Evolutionary conservation across 352 stramenopile species (phyloP), one percentile per base, ranked within the genome.

Genomic region (Pseudoperonospora humuli): DNA sequence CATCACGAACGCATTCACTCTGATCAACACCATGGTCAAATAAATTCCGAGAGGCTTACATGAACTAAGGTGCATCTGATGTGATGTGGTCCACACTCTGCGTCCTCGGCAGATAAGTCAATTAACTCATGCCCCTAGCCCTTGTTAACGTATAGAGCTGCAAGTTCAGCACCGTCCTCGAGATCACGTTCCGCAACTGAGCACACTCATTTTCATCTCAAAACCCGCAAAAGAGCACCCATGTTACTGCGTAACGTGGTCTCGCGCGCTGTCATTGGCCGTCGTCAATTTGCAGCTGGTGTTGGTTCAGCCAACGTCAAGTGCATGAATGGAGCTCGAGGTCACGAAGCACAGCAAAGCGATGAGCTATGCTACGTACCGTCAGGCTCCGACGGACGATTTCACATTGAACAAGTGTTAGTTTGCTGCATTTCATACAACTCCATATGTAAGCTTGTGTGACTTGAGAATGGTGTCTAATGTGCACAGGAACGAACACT

Each of bases 321-420:
- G 18, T 34, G 32, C 15, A 15, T 57, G 18, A 60, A 64, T 17
- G 50, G 32, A 41, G 29, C 42, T 53, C 33, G 40, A 50, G 25
- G 32, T 5, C 43, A 67, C 17, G 47, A 64, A 19, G 50, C 46
- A 20, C 57, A 45, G 28, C 44, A 59, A 15, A 59, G 27, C n/a
- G 54, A 42, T 9, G 34, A 69, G 13, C 69, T 62, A 31, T 66
- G 66, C 39, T 87, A 86, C 52, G 64, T 76, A 25, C 75, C 75
- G 1, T 48, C 64, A 29, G 77, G 60, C 15, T 78, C 72, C 4
- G 66, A 86, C 17, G 77, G 77, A 32, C 62, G 66, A 41, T 87
- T 80, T 59, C 46, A 77, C 56, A 82, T 90, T 31, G 72, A 89
- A 35, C 75, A 86, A 54, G 42, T 78, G 68, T 71, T 56, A 25